Evolutionary conservation across 305 asterid species (phyloP), one percentile per base, ranked within the genome.

Genomic region (Coffea humblotiana): DNA sequence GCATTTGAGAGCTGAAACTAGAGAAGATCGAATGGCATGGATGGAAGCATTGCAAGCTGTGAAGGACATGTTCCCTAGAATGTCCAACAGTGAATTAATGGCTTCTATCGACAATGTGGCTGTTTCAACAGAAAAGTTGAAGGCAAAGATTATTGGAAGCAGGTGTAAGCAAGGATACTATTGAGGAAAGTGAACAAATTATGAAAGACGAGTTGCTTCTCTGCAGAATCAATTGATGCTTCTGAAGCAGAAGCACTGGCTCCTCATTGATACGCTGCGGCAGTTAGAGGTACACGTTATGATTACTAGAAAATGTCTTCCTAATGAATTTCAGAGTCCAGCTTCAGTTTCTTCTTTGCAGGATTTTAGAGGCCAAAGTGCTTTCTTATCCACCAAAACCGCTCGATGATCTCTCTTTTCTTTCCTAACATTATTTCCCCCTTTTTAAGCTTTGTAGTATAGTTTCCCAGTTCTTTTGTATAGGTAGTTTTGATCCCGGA

Each of bases 31-130:
- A 79, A 61, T 82, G 12, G 86, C 97, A 67, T 96, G 99, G 99
- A 81, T 93, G 89, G 99, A 94, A 78, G 98, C 97, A 61, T 88
- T 96, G 85, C 97, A 90, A 85, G 95, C 98, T 76, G 92, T 94
- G 82, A 96, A 96, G 86, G 98, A 92, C 82, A 88, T 94, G 96
- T 96, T 92, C 81, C 99, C 99, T 1, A 94, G 99, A 89, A 88
- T 96, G 85, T 96, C 99, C 81, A 94, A 94, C 87, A 88, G 98
- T 76, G 99, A 96, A 85, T 84, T 96, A 85, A 91, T 94, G 98
- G 98, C 98, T 80, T 97, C 98, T 2, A 82, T 92, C 78, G 97
- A 93, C 71, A 85, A 88, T 84, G 83, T 88, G 56, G 70, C 90
- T 71, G 85, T 92, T 71, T 96, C 98, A 40, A 96, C 99, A 2